Base-by-base conservation (phyloP, 2,329 filamentous ascomycete genomes). In the Trichoderma sp. region DNA sequence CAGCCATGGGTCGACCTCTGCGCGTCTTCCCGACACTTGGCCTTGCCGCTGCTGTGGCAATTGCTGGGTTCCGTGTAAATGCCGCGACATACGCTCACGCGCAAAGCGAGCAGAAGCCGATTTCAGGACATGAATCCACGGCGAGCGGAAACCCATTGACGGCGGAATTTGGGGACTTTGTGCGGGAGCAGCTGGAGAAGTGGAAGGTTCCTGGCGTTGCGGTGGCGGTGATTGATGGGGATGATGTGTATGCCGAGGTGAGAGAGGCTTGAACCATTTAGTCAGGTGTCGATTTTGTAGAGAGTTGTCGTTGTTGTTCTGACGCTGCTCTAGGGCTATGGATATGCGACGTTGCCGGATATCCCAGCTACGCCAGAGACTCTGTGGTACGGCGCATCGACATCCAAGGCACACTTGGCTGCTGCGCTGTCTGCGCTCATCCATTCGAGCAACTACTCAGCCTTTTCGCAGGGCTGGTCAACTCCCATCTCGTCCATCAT, bases 321-420 rank as follows among this genome's bases (percentile, higher is more conserved):
- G 22, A 39, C 19, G n/a, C 37, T 37, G 13, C 4, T 32, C 10
- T 10, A 78, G 76, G 74, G 72, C 17, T 78, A 75, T 48, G 76
- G 77, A 3, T 71, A 70, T 29, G 73, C 76, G 15, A 75, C 71
- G 0, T 32, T 77, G 17, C 76, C 70, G 69, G 82, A 81, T 78
- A 79, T 35, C 77, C 80, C 70, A 75, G 82, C 69, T 69, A 80
- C 71, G 72, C 78, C 61, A 68, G 76, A 83, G 34, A 87, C 85
- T 0, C 77, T 88, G 2, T 88, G 84, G 76, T 86, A 84, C 68
- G 80, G 80, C 4, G 87, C 82, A 2, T 87, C 84, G 50, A 87
- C 82, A 1, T 86, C 84, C 22, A 89, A 89, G 73, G 83, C 84
- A 2, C 81, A 86, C 56, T 81, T 83, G 1, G 84, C 84, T 1